Evolutionary conservation across 192 early-diverging fungal genomes (phyloP), one percentile per base, ranked within the genome.

Genomic region (Coemansia sp.): DNA sequence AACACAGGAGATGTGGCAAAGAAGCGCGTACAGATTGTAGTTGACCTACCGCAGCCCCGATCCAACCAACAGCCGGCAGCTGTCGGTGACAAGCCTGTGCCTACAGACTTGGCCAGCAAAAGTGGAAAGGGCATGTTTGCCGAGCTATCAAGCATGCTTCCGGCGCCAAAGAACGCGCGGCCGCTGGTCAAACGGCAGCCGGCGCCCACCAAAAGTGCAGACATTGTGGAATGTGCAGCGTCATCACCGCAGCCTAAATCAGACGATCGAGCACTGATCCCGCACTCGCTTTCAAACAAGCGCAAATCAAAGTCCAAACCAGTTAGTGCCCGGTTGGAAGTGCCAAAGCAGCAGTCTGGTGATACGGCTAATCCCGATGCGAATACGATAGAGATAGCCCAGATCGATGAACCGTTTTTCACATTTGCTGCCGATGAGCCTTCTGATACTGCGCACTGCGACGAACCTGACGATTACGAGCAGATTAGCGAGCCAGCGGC

Each of bases 91-190:
- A 44, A 7, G 16, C 43, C 43, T 19, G 19, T 19, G 19, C 19
- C 43, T 19, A 7, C 19, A 5, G 16, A 21, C 19, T 12, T 19
- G 10, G 35, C 33, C 21, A 14, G 8, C 4, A 42, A 6, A 6
- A 7, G 51, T 22, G 21, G 46, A 9, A 48, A 27, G 2, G 22
- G 69, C 32, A 5, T 78, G 38, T 72, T 72, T 30, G 64, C 76
- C 6, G 65, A 78, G 42, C 62, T 78, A 27, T 68, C 62, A 1
- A 67, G 59, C 54, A 62, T 78, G 18, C 58, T 78, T 0, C 76
- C 76, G 8, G 65, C 76, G 21, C 76, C 76, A 14, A 78, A 72
- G 54, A 67, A 72, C 58, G n/a, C 66, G 31, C 29, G 29, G 21
- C 42, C 9, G 2, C 22, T 8, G 23, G 6, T 21, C 21, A 33